These are phyloP conservation scores for Flaveria sonorensis DNA, from an alignment of 129 eudicot genomes.

Conservation along the genomic window DNA sequence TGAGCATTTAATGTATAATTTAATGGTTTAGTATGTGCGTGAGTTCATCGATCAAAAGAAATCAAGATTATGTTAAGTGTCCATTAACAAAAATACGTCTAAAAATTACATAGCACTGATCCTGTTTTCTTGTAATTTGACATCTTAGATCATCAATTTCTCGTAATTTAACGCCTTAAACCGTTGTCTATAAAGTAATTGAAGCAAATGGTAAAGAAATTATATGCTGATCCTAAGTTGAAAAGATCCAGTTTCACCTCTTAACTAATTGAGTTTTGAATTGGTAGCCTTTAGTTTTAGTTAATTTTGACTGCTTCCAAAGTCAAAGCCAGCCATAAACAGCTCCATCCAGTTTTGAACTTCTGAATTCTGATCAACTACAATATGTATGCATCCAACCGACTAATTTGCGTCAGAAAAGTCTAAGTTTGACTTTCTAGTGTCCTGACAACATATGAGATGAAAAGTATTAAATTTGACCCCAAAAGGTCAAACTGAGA, in stretches of 20 bases:
- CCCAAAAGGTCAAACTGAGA: neutral
- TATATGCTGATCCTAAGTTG: neutral
- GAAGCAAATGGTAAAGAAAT: neutral
- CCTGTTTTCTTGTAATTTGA: neutral
- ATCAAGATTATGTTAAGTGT: too few species aligned
- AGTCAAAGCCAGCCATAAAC: constrained; percentile 21
- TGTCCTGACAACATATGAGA: neutral
- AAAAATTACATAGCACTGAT: too few species aligned
- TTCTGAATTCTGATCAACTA: too few species aligned
- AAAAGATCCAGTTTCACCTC: neutral
- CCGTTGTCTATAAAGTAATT: neutral
- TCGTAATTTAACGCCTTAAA: too few species aligned
- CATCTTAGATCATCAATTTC: neutral
- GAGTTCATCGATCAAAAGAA: too few species aligned
- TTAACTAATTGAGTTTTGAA: neutral
- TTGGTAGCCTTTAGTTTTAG: neutral
- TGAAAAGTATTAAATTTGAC: constrained; percentile 11
- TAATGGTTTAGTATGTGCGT: too few species aligned
- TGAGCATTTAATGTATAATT: too few species aligned
- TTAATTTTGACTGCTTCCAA: constrained; percentile 10
- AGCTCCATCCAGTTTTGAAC: neutral
- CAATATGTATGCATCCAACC: neutral
- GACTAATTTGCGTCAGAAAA: neutral
- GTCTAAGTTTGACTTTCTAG: constrained; percentile 19
- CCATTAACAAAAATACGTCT: too few species aligned